Base-by-base conservation (phyloP, 169 alveolate species). In the Plasmodium adleri region DNA sequence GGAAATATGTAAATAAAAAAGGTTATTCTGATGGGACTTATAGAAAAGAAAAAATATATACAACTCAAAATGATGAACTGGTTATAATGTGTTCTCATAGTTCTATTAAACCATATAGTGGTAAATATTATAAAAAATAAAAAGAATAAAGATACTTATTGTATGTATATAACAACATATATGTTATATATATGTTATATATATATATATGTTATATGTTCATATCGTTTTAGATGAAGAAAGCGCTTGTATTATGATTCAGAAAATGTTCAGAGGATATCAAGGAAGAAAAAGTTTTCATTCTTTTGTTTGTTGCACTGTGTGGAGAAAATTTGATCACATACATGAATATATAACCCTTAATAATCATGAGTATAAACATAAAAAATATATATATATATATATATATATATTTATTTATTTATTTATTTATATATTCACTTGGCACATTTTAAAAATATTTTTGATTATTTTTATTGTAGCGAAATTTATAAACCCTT, bases 401-500 rank as follows among this genome's bases (percentile, higher is more conserved):
- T 45, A 22, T 60, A 17, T 12, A 45, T 56, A 22, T 47, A 59
- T 45, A 6, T 26, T 0, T 28, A n/a, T 67, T 3, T 47, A 58
- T 26, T 22, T 2, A 45, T 15, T 22, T 15, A 50, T n/a, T 52
- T n/a, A 13, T 24, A 8, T 20, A 20, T 52, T 17, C 6, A n/a
- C 62, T 17, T 15, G 2, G 10, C 45, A 49, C 20, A 7, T 28
- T 10, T 13, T 54, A 13, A 54, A 24, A 63, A 32, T 64, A 13
- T 49, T 24, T 12, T 12, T n/a, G 22, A 56, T 43, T 58, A 1
- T 49, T 47, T 9, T 49, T 28, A 24, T 59, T 62, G 0, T 20
- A 80, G 90, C 17, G 90, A 56, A 80, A 80, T 80, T 68, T 80
- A 80, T 10, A 68, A 67, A 47, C 90, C 90, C 13, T 64, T 80